Conservation (phyloP, 345 rosid genomes). For the Melaleuca alternifolia region DNA sequence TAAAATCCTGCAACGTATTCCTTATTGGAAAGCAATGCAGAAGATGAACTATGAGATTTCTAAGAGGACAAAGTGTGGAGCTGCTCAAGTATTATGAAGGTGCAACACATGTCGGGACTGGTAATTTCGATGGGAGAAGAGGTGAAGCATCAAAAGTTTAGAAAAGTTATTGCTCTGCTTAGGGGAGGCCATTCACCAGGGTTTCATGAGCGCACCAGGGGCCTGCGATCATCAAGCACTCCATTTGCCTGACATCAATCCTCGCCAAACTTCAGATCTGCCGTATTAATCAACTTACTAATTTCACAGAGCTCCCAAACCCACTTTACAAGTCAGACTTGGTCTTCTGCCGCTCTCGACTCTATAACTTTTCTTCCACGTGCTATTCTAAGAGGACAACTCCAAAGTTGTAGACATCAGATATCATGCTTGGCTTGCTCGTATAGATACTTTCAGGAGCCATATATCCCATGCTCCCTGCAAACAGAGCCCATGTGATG, state of each 20-base stretch:
- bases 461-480: too few relatives aligned
- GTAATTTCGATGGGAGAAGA: too few relatives aligned
- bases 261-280: not conserved
- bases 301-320: constrained; percentile 10
- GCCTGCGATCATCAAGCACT: constrained; percentile 7
- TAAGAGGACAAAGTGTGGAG: too few relatives aligned
- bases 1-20: too few relatives aligned
- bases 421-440: constrained; percentile 5
- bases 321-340: not conserved
- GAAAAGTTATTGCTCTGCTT: too few relatives aligned
- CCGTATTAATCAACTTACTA: not conserved
- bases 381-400: constrained; percentile 9
- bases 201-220: constrained; percentile 9
- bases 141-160: too few relatives aligned
- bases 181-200: too few relatives aligned
- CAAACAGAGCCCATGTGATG: constrained; percentile 18
- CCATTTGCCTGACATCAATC: too few relatives aligned
- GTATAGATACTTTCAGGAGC: constrained; percentile 4
- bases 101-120: too few relatives aligned
- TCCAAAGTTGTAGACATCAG: constrained; percentile 19
- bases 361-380: constrained; percentile 6
- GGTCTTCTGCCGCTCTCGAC: not conserved
- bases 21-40: too few relatives aligned
- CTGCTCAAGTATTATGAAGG: too few relatives aligned
- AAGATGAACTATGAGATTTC: too few relatives aligned